Conservation (phyloP, 2,329 filamentous ascomycete species). For the Stachybotrys chlorohalonatus region DNA sequence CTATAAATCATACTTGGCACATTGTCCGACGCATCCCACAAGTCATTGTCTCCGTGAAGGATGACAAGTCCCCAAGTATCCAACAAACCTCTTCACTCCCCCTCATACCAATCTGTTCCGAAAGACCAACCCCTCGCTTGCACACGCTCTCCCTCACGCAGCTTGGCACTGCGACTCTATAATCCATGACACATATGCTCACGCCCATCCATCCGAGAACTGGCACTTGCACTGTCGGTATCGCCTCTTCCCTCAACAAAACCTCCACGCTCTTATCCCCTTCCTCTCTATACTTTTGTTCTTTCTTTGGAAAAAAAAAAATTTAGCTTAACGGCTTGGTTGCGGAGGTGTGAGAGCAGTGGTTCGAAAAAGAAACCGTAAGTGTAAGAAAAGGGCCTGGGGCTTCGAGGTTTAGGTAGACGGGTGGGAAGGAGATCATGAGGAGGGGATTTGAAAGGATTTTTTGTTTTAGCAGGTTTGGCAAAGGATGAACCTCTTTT, state of each 20-base stretch:
- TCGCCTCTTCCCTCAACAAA: no score
- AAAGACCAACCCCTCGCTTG: background rate
- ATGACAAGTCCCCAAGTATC: no score
- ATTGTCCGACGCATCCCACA: background rate
- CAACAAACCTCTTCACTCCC: no score
- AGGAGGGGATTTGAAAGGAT: background rate
- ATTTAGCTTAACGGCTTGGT: background rate
- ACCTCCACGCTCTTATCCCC: no score
- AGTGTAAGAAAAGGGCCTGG: background rate
- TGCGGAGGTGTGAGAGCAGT: background rate
- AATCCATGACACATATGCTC: background rate
- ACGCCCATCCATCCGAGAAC: background rate
- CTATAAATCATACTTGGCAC: constrained; percentile 44
- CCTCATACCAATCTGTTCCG: background rate
- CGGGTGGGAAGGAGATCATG: background rate
- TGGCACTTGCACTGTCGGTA: no score
- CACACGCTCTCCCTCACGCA: background rate
- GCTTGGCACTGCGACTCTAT: background rate
- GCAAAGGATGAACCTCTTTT: background rate
- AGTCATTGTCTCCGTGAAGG: no score
- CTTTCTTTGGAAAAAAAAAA: no score
- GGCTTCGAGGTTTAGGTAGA: background rate
- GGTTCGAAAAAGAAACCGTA: background rate
- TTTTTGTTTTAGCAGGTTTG: background rate
- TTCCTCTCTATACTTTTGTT: no score